These are phyloP conservation scores for Phaeotremella skinneri DNA, from an alignment of 768 basidiomycete species.

Conservation along the genomic window DNA sequence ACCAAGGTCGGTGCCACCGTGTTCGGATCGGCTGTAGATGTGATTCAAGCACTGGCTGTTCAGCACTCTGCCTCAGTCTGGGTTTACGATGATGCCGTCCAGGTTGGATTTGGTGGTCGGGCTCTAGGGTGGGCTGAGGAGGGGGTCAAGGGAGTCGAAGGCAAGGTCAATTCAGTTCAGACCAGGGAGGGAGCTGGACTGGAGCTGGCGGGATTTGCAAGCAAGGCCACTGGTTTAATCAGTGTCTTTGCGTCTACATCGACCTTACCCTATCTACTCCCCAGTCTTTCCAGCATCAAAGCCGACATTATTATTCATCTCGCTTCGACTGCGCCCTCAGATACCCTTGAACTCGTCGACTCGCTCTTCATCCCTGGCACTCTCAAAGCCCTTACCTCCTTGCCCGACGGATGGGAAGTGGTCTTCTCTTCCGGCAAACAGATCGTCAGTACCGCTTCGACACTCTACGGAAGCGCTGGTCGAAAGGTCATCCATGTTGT, in stretches of 20 bases:
- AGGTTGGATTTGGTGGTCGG: constrained; percentile 44
- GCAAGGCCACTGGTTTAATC: constrained; percentile 55
- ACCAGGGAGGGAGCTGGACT: constrained; percentile 42
- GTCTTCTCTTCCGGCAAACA: constrained; percentile 83
- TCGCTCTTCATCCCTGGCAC: constrained; percentile 56
- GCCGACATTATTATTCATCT: constrained; percentile 80
- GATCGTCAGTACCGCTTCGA: constrained; percentile 68
- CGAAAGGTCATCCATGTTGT: constrained; percentile 78
- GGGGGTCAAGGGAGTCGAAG: neutral
- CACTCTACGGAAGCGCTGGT: constrained; percentile 65
- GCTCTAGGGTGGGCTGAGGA: constrained; percentile 17
- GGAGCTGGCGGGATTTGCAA: constrained; percentile 56
- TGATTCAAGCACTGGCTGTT: constrained; percentile 41
- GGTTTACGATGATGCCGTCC: constrained; percentile 48
- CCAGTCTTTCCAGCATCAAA: constrained; percentile 67
- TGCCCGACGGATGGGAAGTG: constrained; percentile 55
- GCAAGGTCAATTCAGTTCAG: constrained; percentile 31
- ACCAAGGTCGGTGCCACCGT: constrained; percentile 39
- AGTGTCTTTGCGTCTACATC: constrained; percentile 65
- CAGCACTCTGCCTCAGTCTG: constrained; percentile 37
- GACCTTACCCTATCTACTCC: constrained; percentile 80
- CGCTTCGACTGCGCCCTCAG: constrained; percentile 65
- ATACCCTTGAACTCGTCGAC: constrained; percentile 70
- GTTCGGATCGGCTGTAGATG: constrained; percentile 39
- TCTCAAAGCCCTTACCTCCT: constrained; percentile 29